These are phyloP conservation scores for Lycium ferocissimum DNA, from an alignment of 257 asterid species.

Conservation along the genomic window DNA sequence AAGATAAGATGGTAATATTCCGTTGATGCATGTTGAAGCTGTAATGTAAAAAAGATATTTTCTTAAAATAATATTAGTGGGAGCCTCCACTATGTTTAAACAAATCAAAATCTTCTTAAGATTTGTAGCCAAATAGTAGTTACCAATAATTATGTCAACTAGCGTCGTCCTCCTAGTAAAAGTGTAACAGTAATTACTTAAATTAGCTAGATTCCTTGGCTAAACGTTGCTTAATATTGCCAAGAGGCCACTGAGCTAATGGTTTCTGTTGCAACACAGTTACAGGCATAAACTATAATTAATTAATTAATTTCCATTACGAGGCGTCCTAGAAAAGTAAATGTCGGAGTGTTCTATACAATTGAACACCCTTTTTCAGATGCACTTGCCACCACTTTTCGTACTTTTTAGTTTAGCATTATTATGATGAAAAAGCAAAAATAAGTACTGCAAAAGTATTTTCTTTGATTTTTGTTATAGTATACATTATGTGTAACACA, in stretches of 20 bases:
- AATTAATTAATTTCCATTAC: neutral
- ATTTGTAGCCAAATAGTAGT: neutral
- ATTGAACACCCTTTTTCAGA: neutral
- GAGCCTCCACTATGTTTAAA: neutral
- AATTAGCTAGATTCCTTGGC: neutral
- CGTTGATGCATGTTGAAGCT: neutral
- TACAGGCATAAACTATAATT: conserved; percentile 8
- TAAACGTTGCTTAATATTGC: neutral
- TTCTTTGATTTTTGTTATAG: neutral
- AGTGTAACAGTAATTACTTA: neutral
- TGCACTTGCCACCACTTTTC: neutral
- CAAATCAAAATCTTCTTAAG: neutral
- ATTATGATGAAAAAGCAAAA: neutral
- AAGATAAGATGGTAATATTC: neutral
- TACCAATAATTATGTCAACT: neutral
- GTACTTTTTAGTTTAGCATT: neutral
- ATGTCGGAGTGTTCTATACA: neutral
- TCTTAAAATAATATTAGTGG: neutral
- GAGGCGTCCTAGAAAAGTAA: neutral
- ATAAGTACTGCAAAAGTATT: neutral
- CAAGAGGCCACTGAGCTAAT: conserved; percentile 1
- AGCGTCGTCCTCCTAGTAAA: neutral
- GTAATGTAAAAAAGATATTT: neutral
- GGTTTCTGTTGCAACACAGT: conserved; percentile 12
- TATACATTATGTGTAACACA: too few relatives aligned